phyloP scores from a whole-genome alignment of 176 grass and related monocot genomes.

The Oryza nivara region DNA sequence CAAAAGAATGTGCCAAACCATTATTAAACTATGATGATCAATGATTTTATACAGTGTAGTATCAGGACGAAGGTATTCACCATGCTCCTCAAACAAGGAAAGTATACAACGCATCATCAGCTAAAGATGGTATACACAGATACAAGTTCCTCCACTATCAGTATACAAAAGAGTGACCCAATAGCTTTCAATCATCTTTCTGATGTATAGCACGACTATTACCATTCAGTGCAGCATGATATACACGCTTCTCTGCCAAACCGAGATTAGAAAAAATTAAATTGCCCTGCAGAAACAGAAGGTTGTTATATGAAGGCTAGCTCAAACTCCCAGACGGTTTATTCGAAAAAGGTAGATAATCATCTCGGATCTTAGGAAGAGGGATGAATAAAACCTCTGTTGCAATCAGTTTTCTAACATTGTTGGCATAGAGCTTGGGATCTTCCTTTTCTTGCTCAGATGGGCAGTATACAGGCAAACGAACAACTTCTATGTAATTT shows the following conservation, averaged over 20 bases:
- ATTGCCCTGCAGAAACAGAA: conserved; percentile 65
- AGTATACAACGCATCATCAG: conserved; percentile 31
- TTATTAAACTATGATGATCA: conserved; percentile 18
- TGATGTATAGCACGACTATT: conserved; percentile 69
- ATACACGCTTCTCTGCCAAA: conserved; percentile 78
- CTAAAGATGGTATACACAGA: conserved; percentile 34
- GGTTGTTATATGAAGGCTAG: conserved; percentile 12
- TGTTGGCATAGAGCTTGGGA: conserved; percentile 70
- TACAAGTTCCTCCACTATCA: conserved; percentile 44
- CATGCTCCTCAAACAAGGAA: conserved; percentile 38
- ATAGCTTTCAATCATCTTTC: conserved; percentile 81
- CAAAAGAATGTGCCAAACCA: background rate
- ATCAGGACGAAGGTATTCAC: conserved; percentile 39
- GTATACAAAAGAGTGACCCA: conserved; percentile 31
- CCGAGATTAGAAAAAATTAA: conserved; percentile 86
- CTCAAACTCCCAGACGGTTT: background rate
- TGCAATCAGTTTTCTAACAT: conserved; percentile 79
- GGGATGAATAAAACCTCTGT: conserved; percentile 55
- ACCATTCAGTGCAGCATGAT: conserved; percentile 84
- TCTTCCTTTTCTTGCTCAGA: conserved; percentile 92
- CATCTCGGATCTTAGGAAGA: conserved; percentile 25
- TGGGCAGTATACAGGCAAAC: conserved; percentile 80
- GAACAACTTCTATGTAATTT: conserved; percentile 89
- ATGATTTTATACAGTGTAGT: conserved; percentile 51
- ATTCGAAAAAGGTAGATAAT: background rate